Percentiles rank a stretch among this genome's conserved stretches.
These are phyloP conservation scores for Salix purpurea DNA, from an alignment of 345 rosid genomes.

Conservation along the genomic window DNA sequence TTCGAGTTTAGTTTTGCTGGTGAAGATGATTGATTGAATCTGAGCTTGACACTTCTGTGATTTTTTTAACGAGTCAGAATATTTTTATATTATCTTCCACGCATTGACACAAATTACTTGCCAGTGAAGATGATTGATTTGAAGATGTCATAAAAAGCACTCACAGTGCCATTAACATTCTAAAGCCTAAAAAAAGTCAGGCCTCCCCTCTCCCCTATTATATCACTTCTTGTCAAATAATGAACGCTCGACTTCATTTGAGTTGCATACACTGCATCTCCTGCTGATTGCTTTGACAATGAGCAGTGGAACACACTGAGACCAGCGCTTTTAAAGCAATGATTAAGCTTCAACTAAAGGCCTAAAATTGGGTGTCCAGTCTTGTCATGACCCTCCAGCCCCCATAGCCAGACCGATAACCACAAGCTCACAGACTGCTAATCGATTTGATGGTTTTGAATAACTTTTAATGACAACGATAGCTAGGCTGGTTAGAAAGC, in stretches of 20 bases:
- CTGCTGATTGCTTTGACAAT: background rate
- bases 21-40: too few species aligned
- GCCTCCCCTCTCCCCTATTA: background rate
- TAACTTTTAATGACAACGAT: background rate
- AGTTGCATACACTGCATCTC: background rate
- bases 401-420: background rate
- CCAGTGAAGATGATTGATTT: too few species aligned
- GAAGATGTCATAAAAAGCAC: too few species aligned
- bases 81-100: too few species aligned
- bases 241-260: background rate
- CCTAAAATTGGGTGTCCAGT: background rate
- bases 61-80: too few species aligned
- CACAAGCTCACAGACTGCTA: background rate
- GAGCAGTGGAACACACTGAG: background rate
- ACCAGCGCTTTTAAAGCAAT: background rate
- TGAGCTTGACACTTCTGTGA: too few species aligned
- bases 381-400: background rate
- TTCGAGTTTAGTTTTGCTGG: too few species aligned
- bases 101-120: too few species aligned
- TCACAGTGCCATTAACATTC: background rate
- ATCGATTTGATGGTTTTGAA: background rate
- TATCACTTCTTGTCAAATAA: background rate
- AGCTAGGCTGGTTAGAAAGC: background rate
- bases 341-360: background rate
- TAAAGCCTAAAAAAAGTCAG: background rate